A percentile compares a stretch with the other conserved stretches of the same genome.
Conservation (phyloP, 2,329 filamentous ascomycete species). For the Daldinia eschscholtzii region DNA sequence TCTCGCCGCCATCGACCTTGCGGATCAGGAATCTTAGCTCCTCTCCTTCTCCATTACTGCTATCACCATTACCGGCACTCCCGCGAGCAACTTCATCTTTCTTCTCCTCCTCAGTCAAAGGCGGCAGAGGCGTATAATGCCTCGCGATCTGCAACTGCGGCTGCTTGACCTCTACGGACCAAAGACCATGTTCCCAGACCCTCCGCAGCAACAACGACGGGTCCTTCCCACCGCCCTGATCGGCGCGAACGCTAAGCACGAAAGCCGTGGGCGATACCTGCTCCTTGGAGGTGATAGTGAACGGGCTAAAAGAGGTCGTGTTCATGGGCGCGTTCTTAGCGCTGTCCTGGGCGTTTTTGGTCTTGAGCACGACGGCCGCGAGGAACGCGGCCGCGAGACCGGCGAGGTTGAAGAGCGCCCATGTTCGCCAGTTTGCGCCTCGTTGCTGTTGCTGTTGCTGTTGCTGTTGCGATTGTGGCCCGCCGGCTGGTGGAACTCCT, state of each 20-base stretch:
- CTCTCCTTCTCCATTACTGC: not conserved
- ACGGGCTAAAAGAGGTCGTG: conserved; percentile 72
- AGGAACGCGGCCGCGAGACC: conserved; percentile 26
- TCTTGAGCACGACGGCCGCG: conserved; percentile 19
- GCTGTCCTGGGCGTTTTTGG: conserved; percentile 9
- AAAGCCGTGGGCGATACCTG: conserved; percentile 75
- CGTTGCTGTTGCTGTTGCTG: not conserved
- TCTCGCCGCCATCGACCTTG: conserved; percentile 82
- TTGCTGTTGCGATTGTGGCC: not conserved
- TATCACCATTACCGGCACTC: too few species aligned
- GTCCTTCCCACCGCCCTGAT: conserved; percentile 33
- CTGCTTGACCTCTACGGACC: conserved; percentile 94
- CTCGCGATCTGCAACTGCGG: conserved; percentile 92
- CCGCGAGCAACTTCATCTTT: not conserved
- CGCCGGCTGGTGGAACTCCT: not conserved
- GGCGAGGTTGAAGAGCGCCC: conserved; percentile 33
- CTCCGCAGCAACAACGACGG: conserved; percentile 46
- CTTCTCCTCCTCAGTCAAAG: conserved; percentile 46
- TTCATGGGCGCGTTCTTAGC: conserved; percentile 59
- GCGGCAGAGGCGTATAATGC: conserved; percentile 89
- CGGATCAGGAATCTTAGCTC: conserved; percentile 80
- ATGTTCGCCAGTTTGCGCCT: conserved; percentile 1
- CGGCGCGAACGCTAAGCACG: conserved; percentile 71
- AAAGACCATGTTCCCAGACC: conserved; percentile 75
- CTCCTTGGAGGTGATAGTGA: conserved; percentile 72